Evolutionary conservation across 768 basidiomycete genomes (phyloP), one percentile per base, ranked within the genome.

Genomic region (Trametes villosa): DNA sequence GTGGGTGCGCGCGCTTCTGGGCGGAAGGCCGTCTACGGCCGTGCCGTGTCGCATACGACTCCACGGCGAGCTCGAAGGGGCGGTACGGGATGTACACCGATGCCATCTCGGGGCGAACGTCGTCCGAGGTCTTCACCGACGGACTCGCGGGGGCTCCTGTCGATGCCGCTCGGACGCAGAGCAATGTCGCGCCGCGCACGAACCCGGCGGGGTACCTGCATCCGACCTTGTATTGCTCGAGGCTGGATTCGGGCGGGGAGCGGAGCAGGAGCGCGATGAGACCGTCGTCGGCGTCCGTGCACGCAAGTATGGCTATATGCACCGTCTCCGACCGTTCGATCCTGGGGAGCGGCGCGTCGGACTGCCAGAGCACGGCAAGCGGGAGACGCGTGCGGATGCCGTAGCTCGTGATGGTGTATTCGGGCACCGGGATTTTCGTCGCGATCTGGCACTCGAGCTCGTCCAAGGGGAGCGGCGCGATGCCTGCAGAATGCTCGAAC

Each of bases 381-480:
- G 47, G 47, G 1, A 57, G 13, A 9, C n/a, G 20, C n/a, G 56
- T 49, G 47, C 30, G 47, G n/a, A 57, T 49, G 22, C 56, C 56
- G 18, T 57, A 57, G 29, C 56, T 57, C n/a, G 56, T 57, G n/a
- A 42, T 13, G 24, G 29, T 31, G 40, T 57, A 57, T 12, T 49
- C 47, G 27, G 56, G 56, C 4, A 49, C 46, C 4, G 47, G n/a
- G 1, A 27, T 18, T 3, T 22, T 11, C 36, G 33, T 41, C 1
- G 12, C 24, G 9, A 57, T 20, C 38, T 41, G 24, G 11, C 38
- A 26, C 5, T 41, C 24, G 38, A 57, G 42, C 20, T 22, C 47
- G 29, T 49, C 47, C 29, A 57, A 29, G 2, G 56, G 20, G 8
- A 57, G 18, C 29, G 56, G 45, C 1, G 34, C 15, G 36, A 49